phyloP scores from a whole-genome alignment of 1,139 yeast species.

The Pichia sp. region DNA sequence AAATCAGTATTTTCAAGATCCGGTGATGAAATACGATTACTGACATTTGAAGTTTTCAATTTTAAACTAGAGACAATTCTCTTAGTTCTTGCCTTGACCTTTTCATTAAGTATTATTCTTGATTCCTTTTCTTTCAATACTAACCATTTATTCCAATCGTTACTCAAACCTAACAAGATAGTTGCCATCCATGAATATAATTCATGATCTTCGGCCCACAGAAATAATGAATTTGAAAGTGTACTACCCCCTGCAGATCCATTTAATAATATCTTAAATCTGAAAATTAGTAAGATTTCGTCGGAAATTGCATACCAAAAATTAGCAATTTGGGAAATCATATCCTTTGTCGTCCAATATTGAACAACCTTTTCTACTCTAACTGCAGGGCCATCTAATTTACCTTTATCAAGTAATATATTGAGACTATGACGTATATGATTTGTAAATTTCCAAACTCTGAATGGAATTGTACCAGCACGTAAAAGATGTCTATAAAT shows the following conservation, averaged over 20 bases:
- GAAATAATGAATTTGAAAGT: constrained; percentile 5
- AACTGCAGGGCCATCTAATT: constrained; percentile 11
- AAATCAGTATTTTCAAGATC: not conserved
- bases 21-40: not conserved
- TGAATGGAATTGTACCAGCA: constrained; percentile 67
- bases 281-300: constrained; percentile 49
- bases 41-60: not conserved
- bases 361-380: constrained; percentile 19
- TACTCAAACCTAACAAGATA: constrained; percentile 48
- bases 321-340: constrained; percentile 43
- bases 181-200: constrained; percentile 60
- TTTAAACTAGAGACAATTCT: constrained; percentile 15
- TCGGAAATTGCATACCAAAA: constrained; percentile 61
- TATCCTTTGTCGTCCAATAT: constrained; percentile 36
- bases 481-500: constrained; percentile 63
- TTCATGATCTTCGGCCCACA: constrained; percentile 37
- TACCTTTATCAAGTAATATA: constrained; percentile 8
- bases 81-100: constrained; percentile 30
- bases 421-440: constrained; percentile 15
- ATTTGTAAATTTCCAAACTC: constrained; percentile 30
- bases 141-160: constrained; percentile 37
- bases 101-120: constrained; percentile 37
- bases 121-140: constrained; percentile 39
- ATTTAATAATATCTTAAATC: constrained; percentile 43
- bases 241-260: constrained; percentile 30